Evolutionary conservation across 2,329 filamentous ascomycete species (phyloP), one percentile per base, ranked within the genome.

Genomic region (Fusarium austroafricanum): DNA sequence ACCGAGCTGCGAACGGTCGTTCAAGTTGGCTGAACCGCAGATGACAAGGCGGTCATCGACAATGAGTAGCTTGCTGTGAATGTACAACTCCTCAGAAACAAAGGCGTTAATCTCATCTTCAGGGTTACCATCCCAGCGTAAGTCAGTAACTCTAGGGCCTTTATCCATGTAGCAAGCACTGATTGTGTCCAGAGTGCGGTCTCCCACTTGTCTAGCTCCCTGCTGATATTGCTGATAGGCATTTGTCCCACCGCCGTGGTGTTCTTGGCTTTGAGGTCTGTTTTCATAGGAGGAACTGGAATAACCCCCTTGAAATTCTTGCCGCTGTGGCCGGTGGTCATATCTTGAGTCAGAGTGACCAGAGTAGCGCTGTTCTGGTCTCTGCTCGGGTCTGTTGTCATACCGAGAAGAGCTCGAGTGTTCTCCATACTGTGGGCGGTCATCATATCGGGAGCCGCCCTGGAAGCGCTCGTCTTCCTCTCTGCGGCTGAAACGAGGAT

Each of bases 41-140:
- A 97, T 94, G 58, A 93, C 92, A 49, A 92, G 84, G 10, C 87
- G 85, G 76, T 97, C 94, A 75, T 97, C 93, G 43, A 90, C 92
- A 61, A 97, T 96, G 60, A 93, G 84, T 20, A 92, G 80, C 77
- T 93, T 92, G 75, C 84, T 87, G 80, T 89, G 87, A 46, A 89
- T 84, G 73, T 89, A 89, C 14, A 89, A 82, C 75, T 88, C 86
- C 72, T 90, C 88, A 26, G 83, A 87, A 33, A 90, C 87, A 69
- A 86, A 90, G 10, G 87, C 84, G 65, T 87, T 79, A 14, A 90
- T 81, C 75, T 90, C 88, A 10, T 81, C 81, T 43, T 87, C 86
- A 3, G 83, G 79, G 14, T 80, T 78, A 14, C 87, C 88, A 17
- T 81, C 70, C 87, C 87, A 90, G 1, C 84, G 83, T 5, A 86